These are phyloP conservation scores for Sorghum bicolor DNA, from an alignment of 176 grass and related monocot genomes.

Conservation along the genomic window Sorghum_bicolor_NCBIv3 NC_012872.2:63616001-63616500, in stretches of 20 bases:
- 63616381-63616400: background rate
- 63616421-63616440: background rate
- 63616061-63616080: background rate
- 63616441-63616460: background rate
- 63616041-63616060: background rate
- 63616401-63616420: background rate
- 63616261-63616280: background rate
- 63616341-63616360: background rate
- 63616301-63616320: background rate
- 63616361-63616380: background rate
- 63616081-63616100: background rate
- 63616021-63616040: background rate
- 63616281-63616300: background rate
- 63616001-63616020: background rate
- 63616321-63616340: background rate
- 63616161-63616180: background rate
- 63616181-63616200: background rate
- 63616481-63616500: background rate
- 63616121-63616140: background rate
- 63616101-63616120: constrained; percentile 4
- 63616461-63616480: background rate
- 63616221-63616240: background rate
- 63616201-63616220: background rate
- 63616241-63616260: constrained; percentile 9
- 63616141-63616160: background rate